Base-by-base conservation (phyloP, 495 filamentous ascomycete genomes). In the Trichocladium antarcticum region DNA sequence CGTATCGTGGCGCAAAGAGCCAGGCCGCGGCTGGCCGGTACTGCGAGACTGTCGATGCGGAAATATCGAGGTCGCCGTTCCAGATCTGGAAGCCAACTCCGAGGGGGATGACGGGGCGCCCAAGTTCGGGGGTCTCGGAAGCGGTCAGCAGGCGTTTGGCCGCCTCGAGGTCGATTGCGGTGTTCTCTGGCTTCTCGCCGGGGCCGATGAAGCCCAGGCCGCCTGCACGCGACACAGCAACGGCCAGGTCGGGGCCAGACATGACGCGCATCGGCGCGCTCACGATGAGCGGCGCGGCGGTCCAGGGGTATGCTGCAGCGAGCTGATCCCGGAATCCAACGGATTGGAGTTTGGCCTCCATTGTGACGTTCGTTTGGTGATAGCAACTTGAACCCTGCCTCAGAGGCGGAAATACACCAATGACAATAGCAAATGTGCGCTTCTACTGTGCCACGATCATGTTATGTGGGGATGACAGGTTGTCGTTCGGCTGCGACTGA, bases 141-240 rank as follows among this genome's bases (percentile, higher is more conserved):
- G 74, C 56, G 16, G 73, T 57, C 6, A 83, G 70, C 0, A 87
- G 74, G 1, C 14, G 6, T 19, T 53, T 75, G 76, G 67, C 88
- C 55, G 82, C 80, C 59, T 85, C 83, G 38, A 97, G 83, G 66
- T 86, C 87, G 68, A 83, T 83, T 34, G 87, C 84, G 12, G 83
- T 85, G 42, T 68, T 35, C 64, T 62, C 12, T 21, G 90, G 87
- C 76, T 92, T 88, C 2, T 82, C 88, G 53, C 94, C 82, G 10
- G 90, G 90, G 17, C 90, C 95, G 53, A 87, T 82, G 51, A 97
- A 82, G 59, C 90, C 88, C 17, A 97, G 73, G n/a, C 89, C 90
- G 41, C 90, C 90, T n/a, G 90, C 87, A 55, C 88, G 89, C 62
- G 64, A 85, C 50, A 97, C 89, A 31, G 89, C 88, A 50, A 83